Base-by-base conservation (phyloP, 441 rosid species). In the Hura crepitans region DNA sequence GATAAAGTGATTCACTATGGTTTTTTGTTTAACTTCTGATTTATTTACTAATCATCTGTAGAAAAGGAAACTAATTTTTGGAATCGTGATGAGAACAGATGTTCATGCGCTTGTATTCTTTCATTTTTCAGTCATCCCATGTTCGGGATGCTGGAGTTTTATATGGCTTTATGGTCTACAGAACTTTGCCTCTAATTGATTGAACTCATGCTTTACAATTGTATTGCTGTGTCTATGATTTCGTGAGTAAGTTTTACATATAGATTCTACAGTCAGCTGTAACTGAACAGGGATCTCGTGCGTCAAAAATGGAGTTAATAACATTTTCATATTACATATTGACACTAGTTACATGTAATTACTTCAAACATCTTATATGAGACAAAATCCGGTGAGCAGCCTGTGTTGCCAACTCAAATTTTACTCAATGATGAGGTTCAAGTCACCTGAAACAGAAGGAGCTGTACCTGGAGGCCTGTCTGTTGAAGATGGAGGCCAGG, bases 381-480 rank as follows among this genome's bases (percentile, higher is more conserved):
- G n/a, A 7, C 13, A 64, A 37, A 47, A 25, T 39, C 45, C 6
- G 64, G 37, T 43, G 43, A 69, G 58, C 72, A 53, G 51, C 51
- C 15, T 69, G 28, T 56, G 12, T 65, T 72, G 6, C 28, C 71
- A 30, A 5, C 62, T 66, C 55, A 53, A 28, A 39, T 18, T 54
- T 77, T 79, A 77, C 33, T 80, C 81, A 12, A 83, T 53, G 50
- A 70, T 71, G 45, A 86, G 66, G 68, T 57, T 74, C 71, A 76
- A 67, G 54, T 86, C 85, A 9, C 68, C 50, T 3, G 80, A 39
- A 37, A 20, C 25, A 30, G 53, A 51, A 62, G 73, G 71, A 70
- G 47, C 69, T 59, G 8, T 20, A 33, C 56, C 73, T 54, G n/a
- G n/a, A n/a, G n/a, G n/a, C n/a, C 61, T 69, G 71, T 71, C 73